These are phyloP conservation scores for Scutellaria galericulata DNA, from an alignment of 257 asterid species.

Conservation along the genomic window DNA sequence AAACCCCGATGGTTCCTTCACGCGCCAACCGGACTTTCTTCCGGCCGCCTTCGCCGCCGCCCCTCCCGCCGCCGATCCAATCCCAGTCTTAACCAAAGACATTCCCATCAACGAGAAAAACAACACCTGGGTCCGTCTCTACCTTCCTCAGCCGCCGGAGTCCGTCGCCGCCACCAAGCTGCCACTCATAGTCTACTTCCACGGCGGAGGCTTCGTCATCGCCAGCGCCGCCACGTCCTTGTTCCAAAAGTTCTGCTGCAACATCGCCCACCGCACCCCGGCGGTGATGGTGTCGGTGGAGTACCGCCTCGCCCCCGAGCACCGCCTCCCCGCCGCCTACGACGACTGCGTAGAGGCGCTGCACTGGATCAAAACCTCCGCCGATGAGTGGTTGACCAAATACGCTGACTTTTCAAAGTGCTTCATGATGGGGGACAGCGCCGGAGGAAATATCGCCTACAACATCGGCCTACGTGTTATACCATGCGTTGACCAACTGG, in stretches of 20 bases:
- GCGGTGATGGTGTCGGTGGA: constrained; percentile 48
- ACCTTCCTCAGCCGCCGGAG: constrained; percentile 8
- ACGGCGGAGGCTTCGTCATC: constrained; percentile 60
- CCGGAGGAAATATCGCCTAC: constrained; percentile 58
- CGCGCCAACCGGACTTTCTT: not conserved
- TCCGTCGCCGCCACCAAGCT: not conserved
- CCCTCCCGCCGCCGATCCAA: not conserved
- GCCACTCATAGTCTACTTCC: constrained; percentile 51
- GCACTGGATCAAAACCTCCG: constrained; percentile 39
- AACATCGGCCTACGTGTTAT: constrained; percentile 41
- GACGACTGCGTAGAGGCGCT: constrained; percentile 52
- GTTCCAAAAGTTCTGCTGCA: constrained; percentile 32
- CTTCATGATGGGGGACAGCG: constrained; percentile 58
- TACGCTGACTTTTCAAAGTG: constrained; percentile 50
- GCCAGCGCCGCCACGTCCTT: constrained; percentile 13
- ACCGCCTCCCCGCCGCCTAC: constrained; percentile 67
- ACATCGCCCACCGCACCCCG: constrained; percentile 29
- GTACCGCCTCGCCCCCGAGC: constrained; percentile 66
- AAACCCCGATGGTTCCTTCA: constrained; percentile 29
- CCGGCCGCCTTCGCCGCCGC: not conserved
- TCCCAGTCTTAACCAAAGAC: not conserved
- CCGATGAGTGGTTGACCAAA: constrained; percentile 49
- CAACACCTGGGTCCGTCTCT: constrained; percentile 22
- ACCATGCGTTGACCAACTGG: constrained; percentile 16
- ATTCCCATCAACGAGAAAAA: not conserved